Evolutionary conservation across 441 rosid species (phyloP).

Genomic region (Lepidium campestre): DNA sequence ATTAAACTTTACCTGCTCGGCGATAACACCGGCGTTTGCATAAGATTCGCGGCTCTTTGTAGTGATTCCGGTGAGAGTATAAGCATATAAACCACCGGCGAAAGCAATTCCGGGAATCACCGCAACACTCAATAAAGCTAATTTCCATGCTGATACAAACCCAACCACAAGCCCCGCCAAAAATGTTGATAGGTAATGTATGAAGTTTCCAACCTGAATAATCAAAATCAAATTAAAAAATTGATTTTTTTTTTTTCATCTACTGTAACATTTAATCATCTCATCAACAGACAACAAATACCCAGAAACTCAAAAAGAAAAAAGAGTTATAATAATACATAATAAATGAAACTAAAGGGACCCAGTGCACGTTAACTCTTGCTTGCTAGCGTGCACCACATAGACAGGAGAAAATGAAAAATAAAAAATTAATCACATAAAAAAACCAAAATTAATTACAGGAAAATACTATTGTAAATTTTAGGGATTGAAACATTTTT

Average conservation of each 20-base stretch:
- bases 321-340: background rate
- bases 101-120: slow-evolving; percentile 98
- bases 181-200: slow-evolving; percentile 92
- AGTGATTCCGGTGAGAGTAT: slow-evolving; percentile 93
- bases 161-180: slow-evolving; percentile 98
- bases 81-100: slow-evolving; percentile 96
- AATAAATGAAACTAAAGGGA: background rate
- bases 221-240: background rate
- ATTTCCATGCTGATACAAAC: slow-evolving; percentile 96
- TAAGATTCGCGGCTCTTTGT: slow-evolving; percentile 98
- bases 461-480: background rate
- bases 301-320: background rate
- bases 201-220: slow-evolving; percentile 88
- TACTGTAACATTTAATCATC: background rate
- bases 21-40: slow-evolving; percentile 91
- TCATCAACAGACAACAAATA: slow-evolving; percentile 1
- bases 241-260: background rate
- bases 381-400: slow-evolving; percentile 39
- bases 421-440: background rate
- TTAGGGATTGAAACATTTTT: too few species aligned
- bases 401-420: slow-evolving; percentile 2
- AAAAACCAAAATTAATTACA: background rate
- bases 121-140: slow-evolving; percentile 89
- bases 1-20: slow-evolving; percentile 75
- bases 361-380: slow-evolving; percentile 35